A percentile compares a stretch with the other conserved stretches of the same genome.
Evolutionary conservation across 2,329 filamentous ascomycete genomes (phyloP).

Genomic region (Sphaerulina populicola): DNA sequence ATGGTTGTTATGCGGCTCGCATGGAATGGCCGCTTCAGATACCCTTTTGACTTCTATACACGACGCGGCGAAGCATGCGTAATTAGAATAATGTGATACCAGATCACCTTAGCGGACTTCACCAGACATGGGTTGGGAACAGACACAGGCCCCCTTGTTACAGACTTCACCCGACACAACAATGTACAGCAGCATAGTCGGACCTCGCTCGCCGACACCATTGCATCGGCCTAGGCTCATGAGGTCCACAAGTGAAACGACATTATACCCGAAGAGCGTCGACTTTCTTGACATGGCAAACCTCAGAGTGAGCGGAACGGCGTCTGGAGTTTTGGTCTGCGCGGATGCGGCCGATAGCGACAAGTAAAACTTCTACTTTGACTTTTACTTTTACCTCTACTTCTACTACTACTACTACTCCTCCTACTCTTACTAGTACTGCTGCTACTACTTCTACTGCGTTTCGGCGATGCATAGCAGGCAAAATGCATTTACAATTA

Average conservation of each 20-base stretch:
- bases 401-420: too few species aligned
- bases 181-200: constrained; percentile 16
- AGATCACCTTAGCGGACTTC: constrained; percentile 7
- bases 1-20: constrained; percentile 5
- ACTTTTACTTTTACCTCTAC: too few species aligned
- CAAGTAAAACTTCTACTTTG: not conserved
- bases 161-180: constrained; percentile 10
- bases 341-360: constrained; percentile 1
- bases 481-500: constrained; percentile 5
- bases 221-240: constrained; percentile 2
- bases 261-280: constrained; percentile 1
- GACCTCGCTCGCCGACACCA: constrained; percentile 3
- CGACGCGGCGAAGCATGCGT: constrained; percentile 12
- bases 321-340: not conserved
- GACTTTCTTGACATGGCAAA: not conserved
- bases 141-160: constrained; percentile 9
- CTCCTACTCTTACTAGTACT: too few species aligned
- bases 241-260: constrained; percentile 1
- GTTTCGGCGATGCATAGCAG: constrained; percentile 7
- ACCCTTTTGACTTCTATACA: constrained; percentile 20
- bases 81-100: constrained; percentile 15
- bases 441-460: not conserved
- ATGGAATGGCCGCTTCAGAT: constrained; percentile 18
- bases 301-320: not conserved
- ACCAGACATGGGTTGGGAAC: constrained; percentile 9